Evolutionary conservation across 2,329 filamentous ascomycete species (phyloP).

Genomic region (Ophiocordyceps camponoti-floridani): DNA sequence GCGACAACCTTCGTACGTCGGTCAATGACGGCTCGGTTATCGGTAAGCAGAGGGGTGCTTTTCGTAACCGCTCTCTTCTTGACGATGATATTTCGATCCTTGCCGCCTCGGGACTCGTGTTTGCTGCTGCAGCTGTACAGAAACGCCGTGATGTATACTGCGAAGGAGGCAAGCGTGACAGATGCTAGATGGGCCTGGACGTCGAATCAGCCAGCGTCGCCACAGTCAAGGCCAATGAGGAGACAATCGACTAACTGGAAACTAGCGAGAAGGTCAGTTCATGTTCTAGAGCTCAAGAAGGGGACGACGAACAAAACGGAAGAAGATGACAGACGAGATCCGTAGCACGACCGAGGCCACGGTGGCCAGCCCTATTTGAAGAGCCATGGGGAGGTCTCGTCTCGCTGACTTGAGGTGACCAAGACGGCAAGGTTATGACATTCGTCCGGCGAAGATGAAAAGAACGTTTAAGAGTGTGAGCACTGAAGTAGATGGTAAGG

Average conservation of each 20-base stretch:
- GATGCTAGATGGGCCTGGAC: slow-evolving; percentile 25
- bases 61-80: slow-evolving; percentile 23
- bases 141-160: slow-evolving; percentile 48
- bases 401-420: background rate
- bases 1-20: slow-evolving; percentile 15
- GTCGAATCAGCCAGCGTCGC: background rate
- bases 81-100: slow-evolving; percentile 38
- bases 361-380: slow-evolving; percentile 14
- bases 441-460: background rate
- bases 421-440: background rate
- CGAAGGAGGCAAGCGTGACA: slow-evolving; percentile 42
- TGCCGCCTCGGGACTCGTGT: slow-evolving; percentile 33
- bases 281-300: background rate
- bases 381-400: slow-evolving; percentile 3
- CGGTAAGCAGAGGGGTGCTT: slow-evolving; percentile 10
- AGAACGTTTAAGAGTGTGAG: background rate
- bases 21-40: slow-evolving; percentile 13
- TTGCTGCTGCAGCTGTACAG: slow-evolving; percentile 37
- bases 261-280: slow-evolving; percentile 10
- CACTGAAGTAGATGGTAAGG: background rate
- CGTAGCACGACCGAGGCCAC: slow-evolving; percentile 19
- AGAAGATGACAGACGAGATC: slow-evolving; percentile 17
- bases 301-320: slow-evolving; percentile 15
- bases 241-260: slow-evolving; percentile 16
- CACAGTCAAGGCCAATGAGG: no score